phyloP scores from a whole-genome alignment of 345 rosid species.

The Euphorbia lathyris region DNA sequence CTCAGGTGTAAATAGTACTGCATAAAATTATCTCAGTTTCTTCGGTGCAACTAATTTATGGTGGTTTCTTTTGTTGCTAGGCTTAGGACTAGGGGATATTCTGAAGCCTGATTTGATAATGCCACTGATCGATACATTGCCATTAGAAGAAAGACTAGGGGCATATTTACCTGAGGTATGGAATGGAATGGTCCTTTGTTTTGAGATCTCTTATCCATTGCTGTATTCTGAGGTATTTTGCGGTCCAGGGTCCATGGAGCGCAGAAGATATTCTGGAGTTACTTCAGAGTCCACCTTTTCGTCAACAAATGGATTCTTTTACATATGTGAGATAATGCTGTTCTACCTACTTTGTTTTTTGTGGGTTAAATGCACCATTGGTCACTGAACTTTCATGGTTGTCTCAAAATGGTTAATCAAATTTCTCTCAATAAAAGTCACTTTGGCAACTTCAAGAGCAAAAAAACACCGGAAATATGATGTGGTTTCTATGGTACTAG shows the following conservation, averaged over 20 bases:
- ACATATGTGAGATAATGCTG: constrained; percentile 59
- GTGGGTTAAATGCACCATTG: no score
- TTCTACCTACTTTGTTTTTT: constrained; percentile 6
- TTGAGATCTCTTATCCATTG: neutral
- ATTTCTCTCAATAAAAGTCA: no score
- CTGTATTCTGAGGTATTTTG: constrained; percentile 18
- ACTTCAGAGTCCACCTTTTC: constrained; percentile 90
- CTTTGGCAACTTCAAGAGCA: no score
- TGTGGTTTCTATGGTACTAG: no score
- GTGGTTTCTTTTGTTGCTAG: constrained; percentile 35
- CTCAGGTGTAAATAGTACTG: neutral
- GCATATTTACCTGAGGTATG: constrained; percentile 86
- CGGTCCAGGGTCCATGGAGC: constrained; percentile 67
- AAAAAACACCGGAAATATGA: no score
- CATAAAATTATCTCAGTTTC: neutral
- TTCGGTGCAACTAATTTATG: neutral
- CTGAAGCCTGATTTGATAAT: constrained; percentile 84
- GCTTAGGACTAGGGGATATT: constrained; percentile 77
- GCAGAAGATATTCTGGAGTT: constrained; percentile 77
- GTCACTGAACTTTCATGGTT: no score
- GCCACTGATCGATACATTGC: constrained; percentile 78
- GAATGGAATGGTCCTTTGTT: constrained; percentile 8
- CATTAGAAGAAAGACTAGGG: constrained; percentile 58
- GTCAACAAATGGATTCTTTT: constrained; percentile 97
- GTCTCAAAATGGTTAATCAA: no score